Conservation (phyloP, 805 yeast species). For the Ogataea methanolica region DNA sequence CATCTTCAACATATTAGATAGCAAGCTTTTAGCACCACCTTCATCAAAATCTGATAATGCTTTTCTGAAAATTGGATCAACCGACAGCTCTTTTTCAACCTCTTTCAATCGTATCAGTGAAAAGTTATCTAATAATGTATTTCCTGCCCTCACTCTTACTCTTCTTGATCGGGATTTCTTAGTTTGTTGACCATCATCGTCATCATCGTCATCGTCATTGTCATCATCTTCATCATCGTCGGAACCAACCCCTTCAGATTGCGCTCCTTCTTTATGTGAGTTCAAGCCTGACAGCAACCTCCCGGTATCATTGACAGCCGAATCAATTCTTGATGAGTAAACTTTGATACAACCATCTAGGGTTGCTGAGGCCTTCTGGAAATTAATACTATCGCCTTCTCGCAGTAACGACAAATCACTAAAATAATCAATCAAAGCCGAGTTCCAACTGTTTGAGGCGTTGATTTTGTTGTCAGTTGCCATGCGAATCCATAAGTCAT, state of each 20-base stretch:
- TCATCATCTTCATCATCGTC: slow-evolving; percentile 17
- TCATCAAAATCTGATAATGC: slow-evolving; percentile 57
- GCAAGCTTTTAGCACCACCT: slow-evolving; percentile 55
- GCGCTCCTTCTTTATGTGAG: slow-evolving; percentile 23
- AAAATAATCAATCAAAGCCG: slow-evolving; percentile 87
- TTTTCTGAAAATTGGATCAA: slow-evolving; percentile 54
- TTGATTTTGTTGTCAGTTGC: slow-evolving; percentile 84
- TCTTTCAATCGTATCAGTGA: slow-evolving; percentile 39
- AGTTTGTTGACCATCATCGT: slow-evolving; percentile 17
- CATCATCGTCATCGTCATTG: slow-evolving; percentile 15
- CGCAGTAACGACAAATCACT: slow-evolving; percentile 72
- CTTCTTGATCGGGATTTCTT: slow-evolving; percentile 13
- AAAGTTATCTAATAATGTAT: slow-evolving; percentile 37
- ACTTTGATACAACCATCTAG: slow-evolving; percentile 93
- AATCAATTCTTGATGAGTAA: slow-evolving; percentile 85
- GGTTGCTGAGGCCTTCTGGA: slow-evolving; percentile 87
- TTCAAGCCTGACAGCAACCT: slow-evolving; percentile 53
- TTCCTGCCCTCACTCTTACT: slow-evolving; percentile 12
- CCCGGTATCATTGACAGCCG: slow-evolving; percentile 89
- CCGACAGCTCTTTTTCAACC: slow-evolving; percentile 44
- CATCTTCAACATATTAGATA: slow-evolving; percentile 45
- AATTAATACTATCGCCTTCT: slow-evolving; percentile 77
- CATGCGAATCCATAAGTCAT: slow-evolving; percentile 78
- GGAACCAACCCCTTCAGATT: slow-evolving; percentile 9
- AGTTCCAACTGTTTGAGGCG: slow-evolving; percentile 81